phyloP scores from a whole-genome alignment of 345 rosid species.

The Citrus sp. region DNA sequence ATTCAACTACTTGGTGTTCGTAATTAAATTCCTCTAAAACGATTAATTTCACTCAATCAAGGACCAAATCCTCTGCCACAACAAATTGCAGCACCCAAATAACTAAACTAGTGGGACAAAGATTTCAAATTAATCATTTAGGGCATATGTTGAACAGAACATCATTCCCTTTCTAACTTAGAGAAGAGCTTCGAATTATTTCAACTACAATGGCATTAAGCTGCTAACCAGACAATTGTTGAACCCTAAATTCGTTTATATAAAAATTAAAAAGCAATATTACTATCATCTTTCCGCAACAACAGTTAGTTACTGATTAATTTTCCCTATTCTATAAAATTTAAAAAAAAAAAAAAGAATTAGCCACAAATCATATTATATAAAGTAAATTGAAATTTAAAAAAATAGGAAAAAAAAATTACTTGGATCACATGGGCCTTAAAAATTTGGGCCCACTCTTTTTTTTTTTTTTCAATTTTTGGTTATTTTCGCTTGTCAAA shows the following conservation, averaged over 20 bases:
- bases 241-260: not conserved
- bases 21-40: not conserved
- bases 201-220: not conserved
- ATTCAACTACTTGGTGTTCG: not conserved
- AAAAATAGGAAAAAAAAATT: not conserved
- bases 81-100: too few relatives aligned
- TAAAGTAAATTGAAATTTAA: not conserved
- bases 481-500: too few relatives aligned
- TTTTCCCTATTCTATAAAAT: not conserved
- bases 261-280: not conserved
- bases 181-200: not conserved
- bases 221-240: not conserved
- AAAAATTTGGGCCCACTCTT: not conserved
- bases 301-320: not conserved
- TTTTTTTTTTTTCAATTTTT: too few relatives aligned
- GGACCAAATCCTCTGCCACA: too few relatives aligned
- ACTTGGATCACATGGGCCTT: slow-evolving; percentile 31
- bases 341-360: too few relatives aligned
- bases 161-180: not conserved
- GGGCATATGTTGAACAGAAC: too few relatives aligned
- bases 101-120: too few relatives aligned
- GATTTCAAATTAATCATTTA: too few relatives aligned
- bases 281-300: not conserved
- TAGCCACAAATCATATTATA: not conserved
- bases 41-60: not conserved